Evolutionary conservation across 306 rosid species (phyloP).

Genomic region (Quercus wislizeni): DNA sequence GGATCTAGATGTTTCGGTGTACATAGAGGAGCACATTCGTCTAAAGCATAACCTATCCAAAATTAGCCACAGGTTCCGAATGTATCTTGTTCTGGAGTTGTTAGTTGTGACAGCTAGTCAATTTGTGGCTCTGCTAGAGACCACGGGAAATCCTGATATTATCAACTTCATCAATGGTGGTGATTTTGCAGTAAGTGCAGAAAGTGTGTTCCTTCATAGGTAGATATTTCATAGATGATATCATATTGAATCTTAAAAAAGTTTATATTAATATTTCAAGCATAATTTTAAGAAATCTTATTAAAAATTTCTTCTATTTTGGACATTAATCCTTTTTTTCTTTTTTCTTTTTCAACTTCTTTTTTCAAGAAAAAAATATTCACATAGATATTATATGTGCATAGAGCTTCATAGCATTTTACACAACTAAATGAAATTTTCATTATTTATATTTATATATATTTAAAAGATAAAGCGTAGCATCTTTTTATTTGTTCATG

Average conservation of each 20-base stretch:
- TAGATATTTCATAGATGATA: not conserved
- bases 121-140: slow-evolving; percentile 36
- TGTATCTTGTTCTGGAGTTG: slow-evolving; percentile 40
- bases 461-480: too few species aligned
- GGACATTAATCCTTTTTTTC: not conserved
- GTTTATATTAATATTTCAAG: too few species aligned
- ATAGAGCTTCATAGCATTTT: not conserved
- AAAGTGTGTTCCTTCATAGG: not conserved
- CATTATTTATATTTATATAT: too few species aligned
- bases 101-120: slow-evolving; percentile 38
- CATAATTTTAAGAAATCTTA: too few species aligned
- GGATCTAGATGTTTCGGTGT: slow-evolving; percentile 37
- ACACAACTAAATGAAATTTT: not conserved
- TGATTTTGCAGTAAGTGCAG: slow-evolving; percentile 43
- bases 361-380: not conserved
- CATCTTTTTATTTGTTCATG: too few species aligned
- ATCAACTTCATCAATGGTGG: slow-evolving; percentile 44
- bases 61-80: slow-evolving; percentile 52
- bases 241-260: too few species aligned
- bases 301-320: too few species aligned
- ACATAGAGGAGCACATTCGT: slow-evolving; percentile 41
- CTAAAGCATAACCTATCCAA: slow-evolving; percentile 39
- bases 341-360: not conserved
- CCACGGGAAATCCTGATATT: slow-evolving; percentile 23
- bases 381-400: not conserved